Evolutionary conservation across 441 rosid species (phyloP), one percentile per base, ranked within the genome.

Genomic region (Pelargonium fulgidum): DNA sequence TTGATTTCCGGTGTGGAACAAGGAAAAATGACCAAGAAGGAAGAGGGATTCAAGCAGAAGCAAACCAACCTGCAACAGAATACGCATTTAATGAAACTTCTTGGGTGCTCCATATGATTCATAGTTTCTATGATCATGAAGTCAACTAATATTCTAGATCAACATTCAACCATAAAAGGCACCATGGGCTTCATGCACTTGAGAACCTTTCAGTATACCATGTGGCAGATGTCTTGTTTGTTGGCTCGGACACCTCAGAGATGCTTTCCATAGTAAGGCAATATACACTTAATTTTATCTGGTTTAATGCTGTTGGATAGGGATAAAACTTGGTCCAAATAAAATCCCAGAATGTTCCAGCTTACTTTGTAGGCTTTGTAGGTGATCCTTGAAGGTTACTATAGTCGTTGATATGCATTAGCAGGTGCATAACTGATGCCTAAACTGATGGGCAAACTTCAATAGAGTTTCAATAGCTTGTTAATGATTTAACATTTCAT

Each of bases 1-100:
- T 78, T 87, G 96, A 81, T 87, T 89, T 72, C 81, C 84, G 2
- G 78, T 68, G 83, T 89, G 96, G 78, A 89, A 86, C 82, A 89
- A 78, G 36, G 92, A 83, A 76, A 89, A 89, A 79, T 86, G 80
- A 67, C 91, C 83, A 29, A 87, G 92, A 72, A 89, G 89, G 78
- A 80, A 72, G 63, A 89, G 80, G n/a, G 87, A 83, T 78, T 89
- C 96, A 1, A 81, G 86, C 69, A 89, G 78, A 73, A 89, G 89
- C 78, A 85, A 68, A 73, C 96, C 92, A 74, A 83, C 85, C 96
- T 86, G 80, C 59, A 45, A 73, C 10, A 67, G 42, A 48, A 16
- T 20, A 63, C 62, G 68, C 26, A 50, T 24, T 4, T 6, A 61
- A 63, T 13, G 44, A 36, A 8, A 13, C n/a, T 13, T 36, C 3